A percentile compares a stretch with the other conserved stretches of the same genome.
Evolutionary conservation across 2,329 filamentous ascomycete genomes (phyloP).

Genomic region (Sclerotinia minor): DNA sequence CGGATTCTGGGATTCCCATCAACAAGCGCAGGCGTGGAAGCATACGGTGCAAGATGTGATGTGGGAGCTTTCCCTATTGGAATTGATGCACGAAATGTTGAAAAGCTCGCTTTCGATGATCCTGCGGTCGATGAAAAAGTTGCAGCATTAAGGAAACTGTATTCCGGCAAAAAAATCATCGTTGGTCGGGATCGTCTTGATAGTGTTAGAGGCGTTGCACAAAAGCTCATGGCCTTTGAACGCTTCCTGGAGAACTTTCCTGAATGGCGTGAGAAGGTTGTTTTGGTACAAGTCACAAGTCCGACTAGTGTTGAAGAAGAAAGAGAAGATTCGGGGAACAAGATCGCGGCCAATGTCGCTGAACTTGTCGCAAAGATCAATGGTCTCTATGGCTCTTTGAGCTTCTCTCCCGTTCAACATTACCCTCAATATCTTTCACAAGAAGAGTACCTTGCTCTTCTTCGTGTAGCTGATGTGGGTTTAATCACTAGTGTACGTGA

Average conservation of each 20-base stretch:
- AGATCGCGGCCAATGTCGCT: slow-evolving; percentile 84
- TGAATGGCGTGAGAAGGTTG: slow-evolving; percentile 88
- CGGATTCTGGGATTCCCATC: slow-evolving; percentile 88
- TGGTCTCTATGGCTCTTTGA: slow-evolving; percentile 81
- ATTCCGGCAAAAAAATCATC: slow-evolving; percentile 90
- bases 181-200: slow-evolving; percentile 93
- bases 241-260: slow-evolving; percentile 87
- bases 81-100: slow-evolving; percentile 81
- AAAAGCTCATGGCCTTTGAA: slow-evolving; percentile 94
- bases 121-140: slow-evolving; percentile 71
- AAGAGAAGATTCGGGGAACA: slow-evolving; percentile 73
- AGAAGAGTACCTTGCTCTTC: slow-evolving; percentile 92
- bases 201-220: slow-evolving; percentile 88
- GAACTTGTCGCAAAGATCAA: slow-evolving; percentile 92
- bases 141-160: slow-evolving; percentile 70
- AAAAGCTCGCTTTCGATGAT: slow-evolving; percentile 70
- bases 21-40: slow-evolving; percentile 80
- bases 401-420: slow-evolving; percentile 89
- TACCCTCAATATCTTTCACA: slow-evolving; percentile 89
- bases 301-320: slow-evolving; percentile 79
- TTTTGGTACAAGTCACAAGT: slow-evolving; percentile 92
- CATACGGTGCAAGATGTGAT: slow-evolving; percentile 83
- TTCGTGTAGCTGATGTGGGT: slow-evolving; percentile 85
- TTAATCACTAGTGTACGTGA: slow-evolving; percentile 94
- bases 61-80: slow-evolving; percentile 94